Evolutionary conservation across 2,329 filamentous ascomycete genomes (phyloP).

Genomic region (Emmonsiellopsis sp.): DNA sequence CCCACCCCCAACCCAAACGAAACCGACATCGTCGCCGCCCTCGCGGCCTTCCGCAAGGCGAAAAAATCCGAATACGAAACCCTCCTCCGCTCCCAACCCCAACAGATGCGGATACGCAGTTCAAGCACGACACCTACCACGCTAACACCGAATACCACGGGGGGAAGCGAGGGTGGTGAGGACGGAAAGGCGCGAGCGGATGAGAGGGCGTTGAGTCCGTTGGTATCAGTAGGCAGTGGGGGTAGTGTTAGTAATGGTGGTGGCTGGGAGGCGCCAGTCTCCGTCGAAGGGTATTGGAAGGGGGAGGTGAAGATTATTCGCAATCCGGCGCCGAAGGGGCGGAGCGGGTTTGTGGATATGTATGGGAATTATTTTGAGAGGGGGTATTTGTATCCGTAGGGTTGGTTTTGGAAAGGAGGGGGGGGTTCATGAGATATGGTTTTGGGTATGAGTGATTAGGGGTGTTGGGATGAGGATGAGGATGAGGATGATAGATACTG

Average conservation of each 20-base stretch:
- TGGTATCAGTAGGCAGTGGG: no score
- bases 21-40: slow-evolving; percentile 45
- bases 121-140: no score
- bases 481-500: no score
- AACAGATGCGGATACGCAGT: background rate
- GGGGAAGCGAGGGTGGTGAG: no score
- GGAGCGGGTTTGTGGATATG: slow-evolving; percentile 39
- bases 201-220: no score
- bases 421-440: background rate
- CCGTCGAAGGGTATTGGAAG: slow-evolving; percentile 51
- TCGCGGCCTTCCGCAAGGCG: slow-evolving; percentile 46
- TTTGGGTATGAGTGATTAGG: no score
- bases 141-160: no score
- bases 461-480: no score
- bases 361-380: slow-evolving; percentile 48
- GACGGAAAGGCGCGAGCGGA: no score
- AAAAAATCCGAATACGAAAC: slow-evolving; percentile 43
- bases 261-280: slow-evolving; percentile 10
- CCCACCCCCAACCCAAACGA: slow-evolving; percentile 11
- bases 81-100: slow-evolving; percentile 9
- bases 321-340: slow-evolving; percentile 27
- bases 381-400: slow-evolving; percentile 43
- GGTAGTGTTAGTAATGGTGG: no score
- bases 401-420: slow-evolving; percentile 15
- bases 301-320: slow-evolving; percentile 51